phyloP scores from a whole-genome alignment of 352 stramenopile species.

The Blastocystis sp. region DNA sequence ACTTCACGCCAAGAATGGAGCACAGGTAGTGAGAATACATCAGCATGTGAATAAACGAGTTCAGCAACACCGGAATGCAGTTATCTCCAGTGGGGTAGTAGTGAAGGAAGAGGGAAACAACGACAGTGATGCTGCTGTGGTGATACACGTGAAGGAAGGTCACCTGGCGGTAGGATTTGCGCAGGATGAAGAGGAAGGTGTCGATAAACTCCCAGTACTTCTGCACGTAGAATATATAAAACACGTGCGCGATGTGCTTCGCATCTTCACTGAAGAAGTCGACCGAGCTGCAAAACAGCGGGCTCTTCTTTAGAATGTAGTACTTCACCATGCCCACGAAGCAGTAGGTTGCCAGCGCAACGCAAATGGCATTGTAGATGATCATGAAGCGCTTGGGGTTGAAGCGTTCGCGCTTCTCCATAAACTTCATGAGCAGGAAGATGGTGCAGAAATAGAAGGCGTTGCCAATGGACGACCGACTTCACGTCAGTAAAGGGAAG shows the following conservation, averaged over 20 bases:
- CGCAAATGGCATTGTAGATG: slow-evolving; percentile 62
- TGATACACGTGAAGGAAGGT: slow-evolving; percentile 70
- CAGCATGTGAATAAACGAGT: slow-evolving; percentile 65
- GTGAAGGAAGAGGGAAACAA: slow-evolving; percentile 39
- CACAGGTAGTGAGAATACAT: slow-evolving; percentile 69
- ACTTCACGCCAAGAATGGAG: slow-evolving; percentile 57
- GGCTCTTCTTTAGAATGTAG: slow-evolving; percentile 4
- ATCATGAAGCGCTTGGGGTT: slow-evolving; percentile 68
- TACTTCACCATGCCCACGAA: slow-evolving; percentile 48
- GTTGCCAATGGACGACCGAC: slow-evolving; percentile 49
- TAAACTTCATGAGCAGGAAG: slow-evolving; percentile 53
- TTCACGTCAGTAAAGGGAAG: slow-evolving; percentile 27
- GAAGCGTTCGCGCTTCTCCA: slow-evolving; percentile 57
- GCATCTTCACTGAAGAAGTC: slow-evolving; percentile 37
- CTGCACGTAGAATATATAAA: slow-evolving; percentile 67
- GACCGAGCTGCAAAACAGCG: slow-evolving; percentile 39
- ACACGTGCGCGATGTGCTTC: slow-evolving; percentile 43
- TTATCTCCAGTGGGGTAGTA: slow-evolving; percentile 58
- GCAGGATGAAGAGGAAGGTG: slow-evolving; percentile 67
- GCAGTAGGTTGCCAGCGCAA: slow-evolving; percentile 57
- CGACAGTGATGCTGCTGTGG: slow-evolving; percentile 63
- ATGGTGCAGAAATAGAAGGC: slow-evolving; percentile 59
- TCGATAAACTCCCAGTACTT: slow-evolving; percentile 69
- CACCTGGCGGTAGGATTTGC: slow-evolving; percentile 66
- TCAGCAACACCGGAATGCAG: slow-evolving; percentile 52